A percentile compares a stretch with the other conserved stretches of the same genome.
Conservation (phyloP, 2,329 filamentous ascomycete genomes). For the Dothidotthia symphoricarpi region DNA sequence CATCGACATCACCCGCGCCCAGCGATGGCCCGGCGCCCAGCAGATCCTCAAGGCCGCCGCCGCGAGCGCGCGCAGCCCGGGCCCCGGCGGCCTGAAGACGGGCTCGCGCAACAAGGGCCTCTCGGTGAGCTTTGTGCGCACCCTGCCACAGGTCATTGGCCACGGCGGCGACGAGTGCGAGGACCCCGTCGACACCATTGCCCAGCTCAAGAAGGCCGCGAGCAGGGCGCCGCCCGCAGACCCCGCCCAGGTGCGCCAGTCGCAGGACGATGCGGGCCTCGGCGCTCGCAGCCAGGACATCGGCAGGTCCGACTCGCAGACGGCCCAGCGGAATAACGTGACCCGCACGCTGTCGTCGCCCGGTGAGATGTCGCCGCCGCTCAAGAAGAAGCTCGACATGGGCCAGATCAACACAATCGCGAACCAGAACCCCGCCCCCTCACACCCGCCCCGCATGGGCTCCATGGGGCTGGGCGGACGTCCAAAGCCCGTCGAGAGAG, state of each 20-base stretch:
- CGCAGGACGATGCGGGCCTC: conserved; percentile 34
- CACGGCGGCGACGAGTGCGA: conserved; percentile 87
- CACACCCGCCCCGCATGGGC: conserved; percentile 29
- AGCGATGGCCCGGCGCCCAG: conserved; percentile 52
- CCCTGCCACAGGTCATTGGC: conserved; percentile 77
- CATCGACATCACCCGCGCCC: conserved; percentile 52
- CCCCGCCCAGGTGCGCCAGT: conserved; percentile 17
- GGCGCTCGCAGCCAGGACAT: conserved; percentile 28
- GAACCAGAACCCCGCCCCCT: conserved; percentile 19
- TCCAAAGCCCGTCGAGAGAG: conserved; percentile 29
- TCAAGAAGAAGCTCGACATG: conserved; percentile 39
- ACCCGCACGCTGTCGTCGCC: conserved; percentile 36
- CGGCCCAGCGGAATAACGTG: conserved; percentile 30
- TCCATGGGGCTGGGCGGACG: conserved; percentile 39
- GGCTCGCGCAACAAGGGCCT: conserved; percentile 61
- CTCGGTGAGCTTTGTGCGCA: conserved; percentile 70
- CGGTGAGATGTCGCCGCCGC: conserved; percentile 38
- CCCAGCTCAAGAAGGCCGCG: conserved; percentile 51
- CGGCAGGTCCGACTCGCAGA: conserved; percentile 27
- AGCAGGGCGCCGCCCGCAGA: conserved; percentile 12
- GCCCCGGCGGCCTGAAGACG: conserved; percentile 39
- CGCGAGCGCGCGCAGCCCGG: conserved; percentile 34
- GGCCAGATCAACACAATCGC: conserved; percentile 37
- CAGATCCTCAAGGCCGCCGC: conserved; percentile 42
- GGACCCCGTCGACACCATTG: conserved; percentile 69